These are phyloP conservation scores for Candida frijolesensis DNA, from an alignment of 1,139 yeast genomes.

Conservation along the genomic window DNA sequence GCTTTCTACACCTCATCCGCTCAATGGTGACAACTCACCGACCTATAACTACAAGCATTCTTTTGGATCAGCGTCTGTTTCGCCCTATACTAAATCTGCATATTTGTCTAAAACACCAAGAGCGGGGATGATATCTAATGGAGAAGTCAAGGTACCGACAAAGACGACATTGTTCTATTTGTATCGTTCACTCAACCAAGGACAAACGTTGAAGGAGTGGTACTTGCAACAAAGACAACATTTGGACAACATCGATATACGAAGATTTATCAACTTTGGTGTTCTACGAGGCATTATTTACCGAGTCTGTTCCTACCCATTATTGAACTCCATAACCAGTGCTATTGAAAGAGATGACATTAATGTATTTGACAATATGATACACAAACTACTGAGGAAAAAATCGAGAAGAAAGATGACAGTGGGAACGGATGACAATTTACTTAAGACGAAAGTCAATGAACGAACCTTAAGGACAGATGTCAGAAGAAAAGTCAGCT, in stretches of 20 bases:
- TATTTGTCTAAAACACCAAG: constrained; percentile 15
- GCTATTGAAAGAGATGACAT: constrained; percentile 35
- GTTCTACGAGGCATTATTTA: constrained; percentile 78
- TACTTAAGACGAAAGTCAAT: constrained; percentile 29
- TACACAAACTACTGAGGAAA: constrained; percentile 24
- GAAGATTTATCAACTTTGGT: constrained; percentile 88
- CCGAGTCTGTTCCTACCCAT: constrained; percentile 77
- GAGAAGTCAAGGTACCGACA: constrained; percentile 52
- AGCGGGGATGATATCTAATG: constrained; percentile 1
- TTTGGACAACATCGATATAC: constrained; percentile 68
- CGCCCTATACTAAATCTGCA: constrained; percentile 17
- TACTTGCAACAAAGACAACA: constrained; percentile 59
- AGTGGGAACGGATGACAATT: constrained; percentile 15
- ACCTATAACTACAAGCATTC: constrained; percentile 11
- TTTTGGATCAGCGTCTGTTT: constrained; percentile 18
- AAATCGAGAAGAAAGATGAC: constrained; percentile 10
- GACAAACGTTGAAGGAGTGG: constrained; percentile 82
- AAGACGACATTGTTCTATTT: constrained; percentile 70
- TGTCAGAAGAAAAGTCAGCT: constrained; percentile 34
- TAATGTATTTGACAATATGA: constrained; percentile 31
- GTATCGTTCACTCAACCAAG: constrained; percentile 78
- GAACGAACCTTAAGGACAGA: constrained; percentile 31
- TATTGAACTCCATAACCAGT: constrained; percentile 43
- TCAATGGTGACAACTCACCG: constrained; percentile 10
- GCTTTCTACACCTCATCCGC: constrained; percentile 9